phyloP scores from a whole-genome alignment of 768 basidiomycete species.

The Mycena filopes region DNA sequence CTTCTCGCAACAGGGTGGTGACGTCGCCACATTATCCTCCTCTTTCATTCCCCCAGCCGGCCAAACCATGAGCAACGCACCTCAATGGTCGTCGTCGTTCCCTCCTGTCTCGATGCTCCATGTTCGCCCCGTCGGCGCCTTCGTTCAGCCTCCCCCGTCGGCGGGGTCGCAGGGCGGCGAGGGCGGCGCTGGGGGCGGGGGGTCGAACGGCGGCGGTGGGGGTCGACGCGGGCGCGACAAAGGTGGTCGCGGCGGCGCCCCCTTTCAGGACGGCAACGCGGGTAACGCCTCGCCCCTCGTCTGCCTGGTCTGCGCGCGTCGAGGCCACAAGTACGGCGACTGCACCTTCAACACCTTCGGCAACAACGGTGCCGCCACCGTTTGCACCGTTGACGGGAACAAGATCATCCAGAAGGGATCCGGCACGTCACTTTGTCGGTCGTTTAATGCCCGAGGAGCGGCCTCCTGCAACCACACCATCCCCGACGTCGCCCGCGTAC shows the following conservation, averaged over 20 bases:
- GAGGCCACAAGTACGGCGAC: conserved; percentile 15
- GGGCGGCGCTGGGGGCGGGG: no score
- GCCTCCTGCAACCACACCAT: not conserved
- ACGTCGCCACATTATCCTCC: no score
- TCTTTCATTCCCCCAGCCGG: no score
- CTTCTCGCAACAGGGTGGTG: no score
- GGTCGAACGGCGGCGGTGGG: not conserved
- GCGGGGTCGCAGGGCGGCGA: no score
- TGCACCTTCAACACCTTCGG: conserved; percentile 8
- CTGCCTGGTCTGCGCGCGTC: conserved; percentile 26
- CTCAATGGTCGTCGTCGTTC: no score
- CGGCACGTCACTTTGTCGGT: conserved; percentile 14
- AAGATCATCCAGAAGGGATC: conserved; percentile 2
- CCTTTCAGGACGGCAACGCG: conserved; percentile 24
- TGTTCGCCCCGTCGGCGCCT: no score
- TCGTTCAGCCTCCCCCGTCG: no score
- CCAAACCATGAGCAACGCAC: no score
- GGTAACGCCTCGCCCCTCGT: conserved; percentile 15
- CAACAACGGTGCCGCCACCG: conserved; percentile 1
- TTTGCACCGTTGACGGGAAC: not conserved
- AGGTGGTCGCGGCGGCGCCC: not conserved
- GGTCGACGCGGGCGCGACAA: not conserved
- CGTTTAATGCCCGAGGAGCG: conserved; percentile 26
- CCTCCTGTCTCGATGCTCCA: no score
- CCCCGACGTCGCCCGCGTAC: conserved; percentile 7